Evolutionary conservation across 345 rosid species (phyloP), one percentile per base, ranked within the genome.

Genomic region (Erodium maritimum): DNA sequence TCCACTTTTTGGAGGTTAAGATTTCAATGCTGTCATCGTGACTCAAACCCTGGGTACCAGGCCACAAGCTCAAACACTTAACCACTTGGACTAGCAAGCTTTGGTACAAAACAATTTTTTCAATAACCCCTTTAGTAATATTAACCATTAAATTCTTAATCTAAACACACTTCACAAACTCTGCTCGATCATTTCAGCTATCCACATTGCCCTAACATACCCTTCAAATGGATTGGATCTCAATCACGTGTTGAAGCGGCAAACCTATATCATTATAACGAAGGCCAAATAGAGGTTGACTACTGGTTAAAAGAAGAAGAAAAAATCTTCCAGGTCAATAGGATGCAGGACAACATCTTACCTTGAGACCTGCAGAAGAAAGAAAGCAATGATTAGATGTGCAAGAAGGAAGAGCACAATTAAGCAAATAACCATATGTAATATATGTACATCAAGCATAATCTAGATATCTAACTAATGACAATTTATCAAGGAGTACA

Each of bases 291-390:
- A 42, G 34, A 42, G 16, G 48, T 42, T 42, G 48, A 42, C 14
- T 42, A 42, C 48, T 1, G 68, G 42, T 45, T 23, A 52, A 52
- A 22, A 4, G 37, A 20, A 21, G 19, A 33, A 63, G 67, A 68
- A 52, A 50, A 20, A 52, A 42, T 65, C 57, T 70, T 61, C 58
- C 42, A 69, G 56, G 63, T 61, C 42, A 57, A 63, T 55, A 65
- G 58, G 55, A 57, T 61, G 58, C 67, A 70, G 56, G 61, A 61
- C n/a, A 65, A 68, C 63, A 56, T 74, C 82, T 78, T 86, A 89
- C 99, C 99, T 80, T 80, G 96, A 65, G 79, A 80, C 73, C 99
- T 93, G 95, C 94, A 84, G 75, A 73, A 72, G 1, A 71, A 74
- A 71, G 22, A 61, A 57, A 55, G 14, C 51, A 20, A 11, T 16